phyloP scores from a whole-genome alignment of 2,329 filamentous ascomycete genomes.

The Stagonosporopsis chrysanthemi region DNA sequence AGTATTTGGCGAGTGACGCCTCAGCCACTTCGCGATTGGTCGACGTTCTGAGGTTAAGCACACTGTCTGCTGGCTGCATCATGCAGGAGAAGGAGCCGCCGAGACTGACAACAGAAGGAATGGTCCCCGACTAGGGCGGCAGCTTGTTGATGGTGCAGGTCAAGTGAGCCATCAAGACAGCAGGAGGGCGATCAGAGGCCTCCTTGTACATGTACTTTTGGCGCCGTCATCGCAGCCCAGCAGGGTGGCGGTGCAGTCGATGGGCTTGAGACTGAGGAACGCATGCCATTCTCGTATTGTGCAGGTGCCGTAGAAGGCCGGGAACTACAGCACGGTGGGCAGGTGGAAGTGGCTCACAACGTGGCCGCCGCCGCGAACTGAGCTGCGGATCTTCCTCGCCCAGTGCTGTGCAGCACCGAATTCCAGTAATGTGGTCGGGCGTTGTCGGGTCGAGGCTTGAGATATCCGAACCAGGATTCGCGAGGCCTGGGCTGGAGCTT shows the following conservation, averaged over 20 bases:
- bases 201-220: conserved; percentile 7
- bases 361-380: conserved; percentile 36
- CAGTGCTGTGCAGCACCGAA: conserved; percentile 30
- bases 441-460: conserved; percentile 41
- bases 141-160: conserved; percentile 34
- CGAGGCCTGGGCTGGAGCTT: conserved; percentile 26
- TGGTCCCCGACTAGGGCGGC: conserved; percentile 2
- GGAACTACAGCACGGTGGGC: conserved; percentile 5
- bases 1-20: conserved; percentile 41
- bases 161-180: conserved; percentile 14
- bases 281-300: conserved; percentile 3
- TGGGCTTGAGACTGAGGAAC: conserved; percentile 17
- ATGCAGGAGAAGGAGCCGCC: conserved; percentile 40
- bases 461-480: conserved; percentile 30
- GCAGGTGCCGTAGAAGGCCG: conserved; percentile 12
- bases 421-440: conserved; percentile 46
- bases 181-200: conserved; percentile 1
- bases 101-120: conserved; percentile 22
- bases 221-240: conserved; percentile 1
- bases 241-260: conserved; percentile 14
- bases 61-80: conserved; percentile 34
- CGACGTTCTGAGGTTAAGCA: conserved; percentile 2
- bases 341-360: conserved; percentile 26
- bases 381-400: conserved; percentile 16
- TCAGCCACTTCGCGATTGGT: conserved; percentile 14